Base-by-base conservation (phyloP, 176 grass and related monocot species). In the Leersia perrieri region DNA sequence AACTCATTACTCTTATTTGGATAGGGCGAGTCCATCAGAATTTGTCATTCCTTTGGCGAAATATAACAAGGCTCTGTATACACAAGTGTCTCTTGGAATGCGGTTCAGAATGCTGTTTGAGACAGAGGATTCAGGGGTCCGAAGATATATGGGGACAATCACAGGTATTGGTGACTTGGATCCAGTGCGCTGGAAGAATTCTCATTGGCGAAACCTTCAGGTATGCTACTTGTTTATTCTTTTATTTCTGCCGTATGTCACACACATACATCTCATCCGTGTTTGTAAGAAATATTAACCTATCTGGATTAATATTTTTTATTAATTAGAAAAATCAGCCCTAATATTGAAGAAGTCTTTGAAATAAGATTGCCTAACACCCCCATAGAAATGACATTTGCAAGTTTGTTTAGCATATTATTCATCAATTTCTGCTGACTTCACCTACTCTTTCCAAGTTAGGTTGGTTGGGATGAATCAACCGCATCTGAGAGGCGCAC, bases 381-480 rank as follows among this genome's bases (percentile, higher is more conserved):
- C n/a, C n/a, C 7, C 63, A 66, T 11, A 4, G 16, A 81, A 76
- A 55, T 66, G 58, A 49, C 38, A 35, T 82, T 82, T 33, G 18
- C 40, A 67, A 84, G 12, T 72, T 73, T 78, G 0, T 73, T 31
- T 71, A 25, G 23, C 9, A 77, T 38, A 36, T 66, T 10, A 34
- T 8, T 65, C 33, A 33, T 4, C 8, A 27, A n/a, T 31, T 75
- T 76, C 55, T 60, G 30, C 58, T 85, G 53, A 85, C 6, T 67
- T 87, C 57, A 80, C 66, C 63, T 81, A 33, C 28, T 79, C 57
- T 83, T 85, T 85, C 58, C 74, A 74, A 76, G 44, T 58, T 78
- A 99, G 97, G 93, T 99, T 96, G 97, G 93, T 18, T 99, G 97
- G 97, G 97, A 99, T 74, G 97, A 99, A 93, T 99, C 97, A 77